Percentiles rank a stretch among this genome's conserved stretches.
These are phyloP conservation scores for Batrachochytrium dendrobatidis DNA, from an alignment of 371 early-diverging fungal genomes.

Conservation along the genomic window DNA sequence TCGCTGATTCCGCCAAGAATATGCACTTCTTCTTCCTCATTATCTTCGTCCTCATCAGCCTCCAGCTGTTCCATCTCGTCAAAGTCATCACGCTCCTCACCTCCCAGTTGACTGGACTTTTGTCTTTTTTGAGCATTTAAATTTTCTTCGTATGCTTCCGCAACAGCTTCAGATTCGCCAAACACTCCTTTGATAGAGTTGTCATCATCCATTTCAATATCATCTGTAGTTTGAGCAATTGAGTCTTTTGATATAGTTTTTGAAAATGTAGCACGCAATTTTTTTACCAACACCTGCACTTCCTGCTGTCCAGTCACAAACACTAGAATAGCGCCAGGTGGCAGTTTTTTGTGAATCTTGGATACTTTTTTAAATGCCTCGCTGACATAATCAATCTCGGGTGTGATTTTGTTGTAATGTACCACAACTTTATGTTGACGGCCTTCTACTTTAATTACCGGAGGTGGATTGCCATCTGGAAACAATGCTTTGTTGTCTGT, in stretches of 20 bases:
- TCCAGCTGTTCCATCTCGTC: not conserved
- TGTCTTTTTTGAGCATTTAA: not conserved
- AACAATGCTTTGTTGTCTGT: slow-evolving; percentile 76
- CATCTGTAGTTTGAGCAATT: not conserved
- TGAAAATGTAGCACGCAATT: slow-evolving; percentile 51
- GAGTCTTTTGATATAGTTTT: slow-evolving; percentile 15
- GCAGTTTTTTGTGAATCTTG: slow-evolving; percentile 86
- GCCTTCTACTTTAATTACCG: slow-evolving; percentile 90
- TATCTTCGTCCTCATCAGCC: slow-evolving; percentile 38
- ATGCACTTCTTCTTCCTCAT: slow-evolving; percentile 36
- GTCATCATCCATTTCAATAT: not conserved
- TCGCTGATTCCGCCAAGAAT: slow-evolving; percentile 12
- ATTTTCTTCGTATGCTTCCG: not conserved
- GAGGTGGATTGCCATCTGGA: slow-evolving; percentile 45
- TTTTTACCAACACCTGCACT: slow-evolving; percentile 67
- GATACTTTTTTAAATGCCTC: slow-evolving; percentile 77
- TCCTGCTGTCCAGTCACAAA: slow-evolving; percentile 92
- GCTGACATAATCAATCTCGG: slow-evolving; percentile 58
- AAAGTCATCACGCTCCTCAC: not conserved
- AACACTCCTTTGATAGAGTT: slow-evolving; percentile 39
- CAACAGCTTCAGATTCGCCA: slow-evolving; percentile 32
- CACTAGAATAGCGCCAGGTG: slow-evolving; percentile 86
- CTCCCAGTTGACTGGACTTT: not conserved
- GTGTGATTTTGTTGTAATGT: slow-evolving; percentile 73
- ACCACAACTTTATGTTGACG: slow-evolving; percentile 80